These are phyloP conservation scores for Komagataella mondaviorum DNA, from an alignment of 805 yeast genomes.

Conservation along the genomic window DNA sequence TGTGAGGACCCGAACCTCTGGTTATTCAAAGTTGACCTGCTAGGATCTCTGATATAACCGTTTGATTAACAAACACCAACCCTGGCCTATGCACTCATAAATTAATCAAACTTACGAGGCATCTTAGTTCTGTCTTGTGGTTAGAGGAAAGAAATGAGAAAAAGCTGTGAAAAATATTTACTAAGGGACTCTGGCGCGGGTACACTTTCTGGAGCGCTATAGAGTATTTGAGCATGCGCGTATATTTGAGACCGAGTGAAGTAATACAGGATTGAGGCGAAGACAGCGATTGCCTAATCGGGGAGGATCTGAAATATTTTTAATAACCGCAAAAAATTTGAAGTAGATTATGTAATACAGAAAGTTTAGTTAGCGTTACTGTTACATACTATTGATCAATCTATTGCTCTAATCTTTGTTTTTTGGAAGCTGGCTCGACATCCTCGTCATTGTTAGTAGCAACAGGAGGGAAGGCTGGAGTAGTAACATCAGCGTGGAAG, in stretches of 20 bases:
- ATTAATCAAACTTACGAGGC: constrained; percentile 42
- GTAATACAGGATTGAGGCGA: not conserved
- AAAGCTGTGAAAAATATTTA: not conserved
- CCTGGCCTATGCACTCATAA: not conserved
- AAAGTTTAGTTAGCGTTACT: too few species aligned
- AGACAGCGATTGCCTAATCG: not conserved
- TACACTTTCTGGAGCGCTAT: not conserved
- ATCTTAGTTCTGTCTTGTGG: constrained; percentile 23
- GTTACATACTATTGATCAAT: constrained; percentile 2
- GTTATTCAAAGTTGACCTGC: constrained; percentile 1
- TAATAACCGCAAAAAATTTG: not conserved
- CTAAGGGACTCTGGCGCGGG: not conserved
- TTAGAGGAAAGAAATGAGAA: not conserved
- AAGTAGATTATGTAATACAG: not conserved
- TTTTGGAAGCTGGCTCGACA: constrained; percentile 20
- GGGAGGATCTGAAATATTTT: not conserved
- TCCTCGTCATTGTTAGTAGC: constrained; percentile 8
- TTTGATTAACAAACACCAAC: not conserved
- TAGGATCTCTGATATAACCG: not conserved
- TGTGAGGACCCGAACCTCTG: constrained; percentile 69
- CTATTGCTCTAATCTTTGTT: constrained; percentile 12
- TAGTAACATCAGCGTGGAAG: constrained; percentile 64
- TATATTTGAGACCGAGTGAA: not conserved
- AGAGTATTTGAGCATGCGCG: not conserved
- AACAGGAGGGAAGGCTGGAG: constrained; percentile 23